These are phyloP conservation scores for Lactarius sp. DNA, from an alignment of 768 basidiomycete genomes.

Conservation along the genomic window DNA sequence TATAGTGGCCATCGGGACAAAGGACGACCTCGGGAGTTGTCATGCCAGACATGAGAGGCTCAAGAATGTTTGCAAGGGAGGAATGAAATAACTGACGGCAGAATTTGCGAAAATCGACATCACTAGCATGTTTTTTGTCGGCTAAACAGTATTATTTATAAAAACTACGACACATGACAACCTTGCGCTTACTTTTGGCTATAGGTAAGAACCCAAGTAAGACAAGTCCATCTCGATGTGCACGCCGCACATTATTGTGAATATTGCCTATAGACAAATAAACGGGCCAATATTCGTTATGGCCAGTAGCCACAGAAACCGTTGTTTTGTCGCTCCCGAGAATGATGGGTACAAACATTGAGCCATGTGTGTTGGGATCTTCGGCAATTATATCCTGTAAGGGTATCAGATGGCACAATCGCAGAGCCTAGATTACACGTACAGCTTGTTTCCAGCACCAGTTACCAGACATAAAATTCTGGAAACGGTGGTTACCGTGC, in stretches of 20 bases:
- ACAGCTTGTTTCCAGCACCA: no score
- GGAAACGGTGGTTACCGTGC: no score
- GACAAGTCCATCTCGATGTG: conserved; percentile 32
- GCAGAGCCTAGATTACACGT: no score
- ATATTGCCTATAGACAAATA: conserved; percentile 29
- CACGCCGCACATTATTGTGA: conserved; percentile 25
- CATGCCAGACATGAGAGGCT: conserved; percentile 22
- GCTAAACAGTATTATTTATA: not conserved
- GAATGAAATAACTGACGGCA: conserved; percentile 25
- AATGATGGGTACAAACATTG: conserved; percentile 25
- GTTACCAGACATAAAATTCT: no score
- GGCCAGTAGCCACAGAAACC: conserved; percentile 28
- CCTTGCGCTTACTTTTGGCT: conserved; percentile 29
- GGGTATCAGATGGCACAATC: no score
- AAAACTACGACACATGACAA: rapidly evolving
- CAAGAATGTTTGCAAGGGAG: not conserved
- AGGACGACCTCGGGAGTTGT: conserved; percentile 7
- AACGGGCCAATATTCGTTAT: conserved; percentile 28
- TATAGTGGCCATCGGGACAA: conserved; percentile 36
- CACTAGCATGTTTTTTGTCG: no score
- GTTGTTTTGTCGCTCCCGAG: conserved; percentile 31
- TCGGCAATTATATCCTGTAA: no score
- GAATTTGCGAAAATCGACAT: conserved; percentile 18
- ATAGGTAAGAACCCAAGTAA: conserved; percentile 31
- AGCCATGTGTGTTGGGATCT: conserved; percentile 26